Conservation (phyloP, 495 filamentous ascomycete genomes). For the Podospora bellae-mahoneyi region DNA sequence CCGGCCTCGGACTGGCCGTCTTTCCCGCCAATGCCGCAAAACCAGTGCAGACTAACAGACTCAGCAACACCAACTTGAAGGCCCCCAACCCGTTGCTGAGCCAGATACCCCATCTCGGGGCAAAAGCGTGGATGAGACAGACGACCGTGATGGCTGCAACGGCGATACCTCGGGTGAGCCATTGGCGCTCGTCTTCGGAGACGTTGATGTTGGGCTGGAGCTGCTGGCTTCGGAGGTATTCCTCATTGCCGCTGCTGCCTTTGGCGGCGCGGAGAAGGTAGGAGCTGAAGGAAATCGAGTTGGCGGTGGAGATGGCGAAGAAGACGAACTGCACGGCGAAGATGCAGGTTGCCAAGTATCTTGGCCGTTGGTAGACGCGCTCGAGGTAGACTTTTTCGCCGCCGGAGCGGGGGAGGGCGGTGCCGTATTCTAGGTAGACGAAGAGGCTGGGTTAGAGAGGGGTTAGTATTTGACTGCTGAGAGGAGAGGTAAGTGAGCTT, state of each 20-base stretch:
- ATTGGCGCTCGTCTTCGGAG: constrained; percentile 21
- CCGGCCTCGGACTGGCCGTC: constrained; percentile 17
- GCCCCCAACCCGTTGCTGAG: constrained; percentile 59
- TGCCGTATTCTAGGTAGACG: constrained; percentile 38
- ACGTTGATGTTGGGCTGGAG: background rate
- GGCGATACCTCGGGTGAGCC: constrained; percentile 34
- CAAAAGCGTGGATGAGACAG: constrained; percentile 55
- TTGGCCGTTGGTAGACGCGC: constrained; percentile 33
- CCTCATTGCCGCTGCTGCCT: background rate
- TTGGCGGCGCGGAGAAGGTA: constrained; percentile 33
- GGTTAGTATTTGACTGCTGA: constrained; percentile 8
- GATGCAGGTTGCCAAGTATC: constrained; percentile 36
- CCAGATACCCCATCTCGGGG: constrained; percentile 61
- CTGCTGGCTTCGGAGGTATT: background rate
- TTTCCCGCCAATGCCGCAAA: constrained; percentile 41
- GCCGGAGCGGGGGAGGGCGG: constrained; percentile 33
- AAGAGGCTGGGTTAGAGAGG: constrained; percentile 22
- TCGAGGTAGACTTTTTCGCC: constrained; percentile 39
- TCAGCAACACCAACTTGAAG: constrained; percentile 60
- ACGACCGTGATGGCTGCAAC: constrained; percentile 49
- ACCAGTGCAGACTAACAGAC: constrained; percentile 58
- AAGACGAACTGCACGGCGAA: constrained; percentile 42
- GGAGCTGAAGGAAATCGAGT: constrained; percentile 32
- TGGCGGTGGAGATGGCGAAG: constrained; percentile 38
- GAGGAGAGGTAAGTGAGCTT: background rate